Conservation (phyloP, 1,139 yeast species). For the Blastobotrys raffinosifermentans region DNA sequence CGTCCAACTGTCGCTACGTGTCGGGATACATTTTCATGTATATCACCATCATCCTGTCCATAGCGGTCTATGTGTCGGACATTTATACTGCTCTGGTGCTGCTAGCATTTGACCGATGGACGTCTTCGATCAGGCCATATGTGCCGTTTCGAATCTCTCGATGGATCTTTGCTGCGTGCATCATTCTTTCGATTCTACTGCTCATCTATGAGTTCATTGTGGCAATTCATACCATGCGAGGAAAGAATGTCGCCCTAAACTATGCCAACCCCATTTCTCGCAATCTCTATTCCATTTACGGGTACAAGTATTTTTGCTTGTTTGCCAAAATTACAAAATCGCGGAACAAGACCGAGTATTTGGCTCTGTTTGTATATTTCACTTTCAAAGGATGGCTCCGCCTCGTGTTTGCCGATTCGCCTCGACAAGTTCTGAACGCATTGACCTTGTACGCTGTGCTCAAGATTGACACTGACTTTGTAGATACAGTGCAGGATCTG, state of each 20-base stretch:
- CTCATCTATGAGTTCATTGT: conserved; percentile 52
- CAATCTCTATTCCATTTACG: conserved; percentile 47
- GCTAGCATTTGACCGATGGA: conserved; percentile 73
- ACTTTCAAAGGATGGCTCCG: conserved; percentile 62
- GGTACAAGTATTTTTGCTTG: conserved; percentile 65
- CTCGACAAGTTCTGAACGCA: conserved; percentile 83
- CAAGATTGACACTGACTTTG: conserved; percentile 41
- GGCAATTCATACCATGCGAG: conserved; percentile 54
- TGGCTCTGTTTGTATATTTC: conserved; percentile 61
- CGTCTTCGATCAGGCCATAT: conserved; percentile 48
- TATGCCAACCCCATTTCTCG: conserved; percentile 66
- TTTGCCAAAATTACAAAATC: conserved; percentile 65
- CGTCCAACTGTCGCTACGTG: conserved; percentile 48
- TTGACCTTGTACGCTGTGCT: conserved; percentile 58
- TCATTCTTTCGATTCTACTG: conserved; percentile 62
- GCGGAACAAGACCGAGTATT: conserved; percentile 54
- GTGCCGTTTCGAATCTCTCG: conserved; percentile 60
- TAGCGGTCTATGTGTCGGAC: conserved; percentile 63
- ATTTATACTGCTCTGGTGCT: conserved; percentile 74
- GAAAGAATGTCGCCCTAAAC: conserved; percentile 62
- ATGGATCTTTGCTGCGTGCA: conserved; percentile 83
- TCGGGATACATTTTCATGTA: conserved; percentile 49
- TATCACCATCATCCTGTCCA: conserved; percentile 46
- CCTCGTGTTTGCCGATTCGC: conserved; percentile 70
- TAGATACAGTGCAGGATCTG: conserved; percentile 49